Percentiles rank a stretch among this genome's conserved stretches.
Conservation (phyloP, 2,329 filamentous ascomycete species). For the Diplodia corticola region DNA sequence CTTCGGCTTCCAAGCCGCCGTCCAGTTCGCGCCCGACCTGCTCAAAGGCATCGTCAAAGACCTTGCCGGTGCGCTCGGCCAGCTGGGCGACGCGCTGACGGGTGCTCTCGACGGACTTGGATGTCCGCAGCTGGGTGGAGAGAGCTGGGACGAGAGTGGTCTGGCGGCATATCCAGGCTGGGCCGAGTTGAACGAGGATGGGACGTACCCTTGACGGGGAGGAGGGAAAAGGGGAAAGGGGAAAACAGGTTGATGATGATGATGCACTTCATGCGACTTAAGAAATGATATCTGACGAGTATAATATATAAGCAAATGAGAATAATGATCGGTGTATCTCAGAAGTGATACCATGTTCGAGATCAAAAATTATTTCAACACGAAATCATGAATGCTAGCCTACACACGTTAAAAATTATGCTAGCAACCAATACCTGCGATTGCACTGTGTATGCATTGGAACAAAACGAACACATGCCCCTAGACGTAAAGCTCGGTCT, state of each 20-base stretch:
- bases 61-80: conserved; percentile 34
- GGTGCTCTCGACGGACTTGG: conserved; percentile 19
- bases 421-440: no score
- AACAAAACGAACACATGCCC: no score
- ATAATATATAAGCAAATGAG: no score
- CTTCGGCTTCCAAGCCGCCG: conserved; percentile 45
- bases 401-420: no score
- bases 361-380: no score
- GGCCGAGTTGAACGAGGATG: background rate
- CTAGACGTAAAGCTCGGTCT: no score
- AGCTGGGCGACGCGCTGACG: conserved; percentile 38
- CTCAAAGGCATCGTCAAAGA: conserved; percentile 39
- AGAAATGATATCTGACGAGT: no score
- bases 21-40: conserved; percentile 46
- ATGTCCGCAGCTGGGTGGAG: conserved; percentile 24
- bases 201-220: background rate
- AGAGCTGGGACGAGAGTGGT: conserved; percentile 7
- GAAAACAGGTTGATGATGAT: background rate
- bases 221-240: background rate
- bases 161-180: conserved; percentile 13
- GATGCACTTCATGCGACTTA: no score
- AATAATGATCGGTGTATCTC: no score
- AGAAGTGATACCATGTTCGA: no score
- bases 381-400: no score
- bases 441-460: no score